Evolutionary conservation across 2,329 filamentous ascomycete species (phyloP).

Genomic region (Epichloe gansuensis): DNA sequence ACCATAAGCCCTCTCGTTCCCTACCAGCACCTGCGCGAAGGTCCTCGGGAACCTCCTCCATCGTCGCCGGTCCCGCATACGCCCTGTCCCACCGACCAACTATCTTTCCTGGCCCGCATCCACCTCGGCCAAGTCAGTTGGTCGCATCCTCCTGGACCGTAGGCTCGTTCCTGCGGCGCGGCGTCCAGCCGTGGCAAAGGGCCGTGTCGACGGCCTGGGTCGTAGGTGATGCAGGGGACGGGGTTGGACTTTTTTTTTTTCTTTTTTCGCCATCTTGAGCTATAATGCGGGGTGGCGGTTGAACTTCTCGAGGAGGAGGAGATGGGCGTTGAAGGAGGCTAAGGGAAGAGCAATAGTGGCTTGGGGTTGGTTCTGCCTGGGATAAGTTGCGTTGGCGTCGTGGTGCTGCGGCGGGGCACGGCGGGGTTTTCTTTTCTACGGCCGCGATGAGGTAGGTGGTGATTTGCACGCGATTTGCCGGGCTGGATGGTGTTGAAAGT

Average conservation of each 20-base stretch:
- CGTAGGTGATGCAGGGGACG: slow-evolving; percentile 32
- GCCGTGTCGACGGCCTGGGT: slow-evolving; percentile 32
- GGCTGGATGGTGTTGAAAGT: no score
- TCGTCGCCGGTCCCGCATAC: slow-evolving; percentile 36
- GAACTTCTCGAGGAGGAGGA: slow-evolving; percentile 27
- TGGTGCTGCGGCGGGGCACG: no score
- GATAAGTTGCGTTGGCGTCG: not conserved
- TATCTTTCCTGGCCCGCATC: slow-evolving; percentile 41
- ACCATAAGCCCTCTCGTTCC: no score
- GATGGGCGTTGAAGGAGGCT: slow-evolving; percentile 24
- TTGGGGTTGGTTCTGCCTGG: not conserved
- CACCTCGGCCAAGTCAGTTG: slow-evolving; percentile 34
- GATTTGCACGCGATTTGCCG: no score
- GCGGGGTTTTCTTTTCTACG: no score
- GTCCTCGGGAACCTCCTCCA: slow-evolving; percentile 32
- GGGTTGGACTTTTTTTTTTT: slow-evolving; percentile 22
- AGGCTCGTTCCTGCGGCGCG: slow-evolving; percentile 35
- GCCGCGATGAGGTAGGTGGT: no score
- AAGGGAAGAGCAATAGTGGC: slow-evolving; percentile 14
- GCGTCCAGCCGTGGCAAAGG: slow-evolving; percentile 16
- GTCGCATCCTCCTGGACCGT: slow-evolving; percentile 44
- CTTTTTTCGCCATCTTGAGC: slow-evolving; percentile 37
- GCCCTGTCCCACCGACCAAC: slow-evolving; percentile 45
- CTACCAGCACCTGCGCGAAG: slow-evolving; percentile 23
- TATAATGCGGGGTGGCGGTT: slow-evolving; percentile 23